Evolutionary conservation across 352 stramenopile genomes (phyloP), one percentile per base, ranked within the genome.

Genomic region (Globisporangium paroecandrum): DNA sequence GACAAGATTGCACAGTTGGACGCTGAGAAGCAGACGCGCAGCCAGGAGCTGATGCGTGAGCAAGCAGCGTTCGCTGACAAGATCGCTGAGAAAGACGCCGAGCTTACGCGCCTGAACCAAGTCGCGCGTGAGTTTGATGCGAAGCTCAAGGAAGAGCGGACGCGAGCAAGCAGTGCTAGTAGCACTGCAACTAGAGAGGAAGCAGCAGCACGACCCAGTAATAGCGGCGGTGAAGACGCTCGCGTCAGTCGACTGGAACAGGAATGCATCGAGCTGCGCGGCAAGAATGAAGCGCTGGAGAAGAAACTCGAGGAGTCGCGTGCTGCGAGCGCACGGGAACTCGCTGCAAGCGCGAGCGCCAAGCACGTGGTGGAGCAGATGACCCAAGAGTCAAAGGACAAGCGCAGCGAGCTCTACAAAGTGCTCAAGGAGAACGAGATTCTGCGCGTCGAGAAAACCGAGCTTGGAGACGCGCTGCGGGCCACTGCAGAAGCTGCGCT

Each of bases 361-460:
- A 78, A 73, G 32, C 69, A 70, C 43, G 74, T 66, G 5, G 70
- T 69, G 10, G 66, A 78, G 29, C 75, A 75, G 69, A 71, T 82
- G 60, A 68, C 69, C 3, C 71, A 82, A 58, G 73, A 81, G 55
- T 76, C 69, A 24, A 83, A 81, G 38, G 74, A 78, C 69, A 83
- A 87, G 58, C 77, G 75, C 3, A 79, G 75, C 47, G 83, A 90
- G 69, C 74, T 92, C 32, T 89, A 87, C 66, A 71, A 76, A n/a
- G 75, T 80, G 12, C 68, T 92, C 9, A 80, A 85, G 27, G 83
- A 91, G 67, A 90, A 87, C 59, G 81, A 94, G 66, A n/a, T 79
- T 51, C 69, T 93, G 51, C 77, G 83, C 47, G 51, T 59, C n/a
- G 80, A 84, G 25, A 66, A 59, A 24, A 60, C 47, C 10, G 71